Evolutionary conservation across 73 alveolate species (phyloP).

Genomic region (Paramecium bursaria): DNA sequence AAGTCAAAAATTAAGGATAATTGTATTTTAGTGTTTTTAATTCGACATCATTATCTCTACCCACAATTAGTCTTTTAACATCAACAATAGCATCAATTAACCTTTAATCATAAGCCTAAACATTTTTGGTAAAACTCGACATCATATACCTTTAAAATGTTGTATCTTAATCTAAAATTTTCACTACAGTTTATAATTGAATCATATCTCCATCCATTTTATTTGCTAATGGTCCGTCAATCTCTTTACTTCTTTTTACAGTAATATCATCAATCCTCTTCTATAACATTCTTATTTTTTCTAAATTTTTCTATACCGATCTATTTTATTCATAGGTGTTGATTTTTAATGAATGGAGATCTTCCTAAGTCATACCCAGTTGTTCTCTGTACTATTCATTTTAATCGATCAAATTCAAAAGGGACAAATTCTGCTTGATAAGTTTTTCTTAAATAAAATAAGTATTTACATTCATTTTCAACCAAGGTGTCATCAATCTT

Average conservation of each 20-base stretch:
- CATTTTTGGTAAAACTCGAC: slow-evolving; percentile 43
- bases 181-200: slow-evolving; percentile 15
- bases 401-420: not conserved
- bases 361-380: slow-evolving; percentile 27
- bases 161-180: slow-evolving; percentile 57
- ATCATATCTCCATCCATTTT: slow-evolving; percentile 46
- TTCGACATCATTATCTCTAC: slow-evolving; percentile 56
- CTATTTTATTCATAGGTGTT: slow-evolving; percentile 2
- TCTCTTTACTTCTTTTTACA: slow-evolving; percentile 41
- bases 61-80: slow-evolving; percentile 1
- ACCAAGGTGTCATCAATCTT: slow-evolving; percentile 14
- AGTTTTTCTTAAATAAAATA: too few species aligned
- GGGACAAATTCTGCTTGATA: too few species aligned
- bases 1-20: not conserved
- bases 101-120: slow-evolving; percentile 33
- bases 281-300: slow-evolving; percentile 45
- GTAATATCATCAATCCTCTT: slow-evolving; percentile 59
- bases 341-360: not conserved
- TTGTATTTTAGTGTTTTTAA: slow-evolving; percentile 44
- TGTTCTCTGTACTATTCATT: slow-evolving; percentile 20
- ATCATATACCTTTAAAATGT: slow-evolving; percentile 57
- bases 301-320: slow-evolving; percentile 19
- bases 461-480: not conserved
- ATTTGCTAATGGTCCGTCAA: slow-evolving; percentile 37
- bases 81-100: slow-evolving; percentile 55